phyloP scores from a whole-genome alignment of 345 rosid genomes.

The Ceriops zippeliana region DNA sequence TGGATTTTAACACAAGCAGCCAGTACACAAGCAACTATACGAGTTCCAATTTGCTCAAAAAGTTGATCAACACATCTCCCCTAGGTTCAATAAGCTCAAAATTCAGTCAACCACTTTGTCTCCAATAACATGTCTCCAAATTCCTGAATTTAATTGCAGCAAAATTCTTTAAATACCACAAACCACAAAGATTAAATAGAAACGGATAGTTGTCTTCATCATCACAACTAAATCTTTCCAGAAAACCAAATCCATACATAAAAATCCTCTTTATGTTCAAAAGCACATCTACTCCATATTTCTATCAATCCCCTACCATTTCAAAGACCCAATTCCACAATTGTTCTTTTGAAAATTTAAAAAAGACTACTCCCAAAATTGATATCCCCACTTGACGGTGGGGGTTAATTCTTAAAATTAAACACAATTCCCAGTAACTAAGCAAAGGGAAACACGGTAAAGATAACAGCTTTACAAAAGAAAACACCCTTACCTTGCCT shows the following conservation, averaged over 20 bases:
- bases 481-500: conserved; percentile 48
- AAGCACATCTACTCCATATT: too few relatives aligned
- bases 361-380: too few relatives aligned
- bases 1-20: not conserved
- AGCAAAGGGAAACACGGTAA: not conserved
- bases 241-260: too few relatives aligned
- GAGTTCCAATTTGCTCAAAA: not conserved
- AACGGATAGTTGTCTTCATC: too few relatives aligned
- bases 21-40: too few relatives aligned
- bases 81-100: not conserved
- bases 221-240: too few relatives aligned
- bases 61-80: not conserved
- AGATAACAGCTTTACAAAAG: not conserved
- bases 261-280: too few relatives aligned
- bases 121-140: not conserved
- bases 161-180: not conserved
- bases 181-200: not conserved
- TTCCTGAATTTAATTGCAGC: not conserved
- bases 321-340: too few relatives aligned
- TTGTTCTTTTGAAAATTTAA: too few relatives aligned
- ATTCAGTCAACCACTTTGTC: not conserved
- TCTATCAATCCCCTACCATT: too few relatives aligned
- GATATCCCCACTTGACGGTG: too few relatives aligned
- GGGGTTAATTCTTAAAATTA: too few relatives aligned
- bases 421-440: not conserved